Conservation (phyloP, 345 rosid genomes). For the Euphorbia lathyris region DNA sequence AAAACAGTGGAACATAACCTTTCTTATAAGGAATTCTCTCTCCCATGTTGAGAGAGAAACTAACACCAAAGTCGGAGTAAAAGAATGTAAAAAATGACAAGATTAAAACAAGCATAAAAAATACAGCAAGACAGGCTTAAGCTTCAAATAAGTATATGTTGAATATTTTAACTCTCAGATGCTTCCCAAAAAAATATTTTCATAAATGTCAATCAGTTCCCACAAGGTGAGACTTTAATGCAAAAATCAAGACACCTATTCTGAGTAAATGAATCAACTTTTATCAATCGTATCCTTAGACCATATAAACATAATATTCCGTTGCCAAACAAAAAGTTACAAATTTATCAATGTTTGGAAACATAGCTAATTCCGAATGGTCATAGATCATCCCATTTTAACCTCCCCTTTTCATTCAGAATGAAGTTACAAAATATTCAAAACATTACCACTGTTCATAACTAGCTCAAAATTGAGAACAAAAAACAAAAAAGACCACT, state of each 20-base stretch:
- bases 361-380: too few relatives aligned
- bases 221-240: neutral
- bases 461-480: neutral
- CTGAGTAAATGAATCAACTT: slow-evolving; percentile 2
- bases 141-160: neutral
- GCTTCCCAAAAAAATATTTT: too few relatives aligned
- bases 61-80: neutral
- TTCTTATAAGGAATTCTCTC: too few relatives aligned
- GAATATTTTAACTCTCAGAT: too few relatives aligned
- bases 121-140: neutral
- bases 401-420: neutral
- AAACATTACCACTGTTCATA: neutral
- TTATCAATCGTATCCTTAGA: neutral
- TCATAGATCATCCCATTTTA: too few relatives aligned
- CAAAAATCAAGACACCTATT: slow-evolving; percentile 1
- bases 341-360: too few relatives aligned
- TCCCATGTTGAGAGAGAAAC: neutral
- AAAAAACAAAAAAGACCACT: neutral
- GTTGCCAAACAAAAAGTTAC: neutral
- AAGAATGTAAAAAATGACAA: neutral
- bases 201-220: too few relatives aligned
- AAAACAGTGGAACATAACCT: neutral
- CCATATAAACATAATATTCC: neutral
- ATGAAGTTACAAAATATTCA: slow-evolving; percentile 4
- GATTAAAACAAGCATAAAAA: neutral